Evolutionary conservation across 106 monocot species (phyloP), one percentile per base, ranked within the genome.

Genomic region (Acorus calamus): DNA sequence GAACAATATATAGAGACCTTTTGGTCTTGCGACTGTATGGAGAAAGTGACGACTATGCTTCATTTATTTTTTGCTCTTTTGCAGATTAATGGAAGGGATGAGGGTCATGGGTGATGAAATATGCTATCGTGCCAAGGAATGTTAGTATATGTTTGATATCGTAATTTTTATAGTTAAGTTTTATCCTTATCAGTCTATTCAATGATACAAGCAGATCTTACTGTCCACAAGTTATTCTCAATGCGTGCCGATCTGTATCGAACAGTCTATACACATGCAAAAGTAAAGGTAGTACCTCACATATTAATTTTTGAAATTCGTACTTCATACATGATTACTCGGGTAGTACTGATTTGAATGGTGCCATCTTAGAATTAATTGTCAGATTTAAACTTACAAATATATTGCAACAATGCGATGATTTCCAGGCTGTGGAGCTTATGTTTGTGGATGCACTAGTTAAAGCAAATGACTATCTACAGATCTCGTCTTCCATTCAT

Each of bases 91-190:
- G 56, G 83, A 98, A 60, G 70, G 73, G 66, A 98, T 98, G 96
- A 79, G 85, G 46, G 77, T 98, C 4, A 91, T 98, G 74, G 87
- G 65, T 59, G 78, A 88, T 81, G 96, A 98, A 66, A 98, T 98
- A 76, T 98, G 96, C 62, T 91, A 91, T 67, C 96, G 85, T 56
- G 84, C 91, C 46, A 98, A 91, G 74, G 96, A 98, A 81, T 98
- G 91, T 94, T 11, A 74, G 83, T 78, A 67, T 62, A 7, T 3
- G 8, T 54, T 62, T 44, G 14, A 5, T 12, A 48, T 12, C 49
- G 59, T 5, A 52, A 11, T 42, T 43, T 12, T 70, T 14, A 77
- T 50, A 47, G 5, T 56, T 53, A 4, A 6, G 4, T 7, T 14
- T 49, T 57, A 53, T 62, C 44, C 3, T 62, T n/a, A 56, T n/a